Percentiles rank a stretch among this genome's conserved stretches.
These are phyloP conservation scores for Metschnikowia sp. DNA, from an alignment of 805 yeast genomes.

Conservation along the genomic window DNA sequence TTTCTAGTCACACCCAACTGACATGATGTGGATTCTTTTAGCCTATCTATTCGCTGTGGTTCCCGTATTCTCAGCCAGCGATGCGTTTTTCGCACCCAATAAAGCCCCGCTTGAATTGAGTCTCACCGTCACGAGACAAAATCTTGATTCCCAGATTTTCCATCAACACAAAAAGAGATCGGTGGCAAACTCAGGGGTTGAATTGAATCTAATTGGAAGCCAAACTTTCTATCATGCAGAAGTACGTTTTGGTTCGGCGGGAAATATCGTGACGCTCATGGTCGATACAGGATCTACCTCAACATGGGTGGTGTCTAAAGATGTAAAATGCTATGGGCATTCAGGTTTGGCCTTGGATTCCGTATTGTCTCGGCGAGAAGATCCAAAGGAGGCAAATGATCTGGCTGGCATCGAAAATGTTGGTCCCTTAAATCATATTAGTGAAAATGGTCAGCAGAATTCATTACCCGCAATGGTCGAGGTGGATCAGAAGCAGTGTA, in stretches of 20 bases:
- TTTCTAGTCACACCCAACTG: no score
- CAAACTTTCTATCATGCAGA: constrained; percentile 1
- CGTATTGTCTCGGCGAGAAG: no score
- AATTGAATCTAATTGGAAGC: background rate
- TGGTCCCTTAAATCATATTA: no score
- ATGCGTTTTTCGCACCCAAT: no score
- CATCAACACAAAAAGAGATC: background rate
- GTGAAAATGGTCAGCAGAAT: background rate
- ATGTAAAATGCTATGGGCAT: background rate
- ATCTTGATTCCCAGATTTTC: background rate
- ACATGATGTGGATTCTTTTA: no score
- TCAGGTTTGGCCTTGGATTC: no score
- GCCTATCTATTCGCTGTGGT: no score
- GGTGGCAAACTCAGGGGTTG: background rate
- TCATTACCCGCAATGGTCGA: background rate
- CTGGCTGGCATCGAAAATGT: no score
- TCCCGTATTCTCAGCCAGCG: no score
- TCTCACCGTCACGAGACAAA: background rate
- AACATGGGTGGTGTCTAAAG: background rate
- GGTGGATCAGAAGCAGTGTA: background rate
- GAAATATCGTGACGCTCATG: background rate
- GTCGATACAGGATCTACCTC: constrained; percentile 3
- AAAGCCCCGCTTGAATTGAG: background rate
- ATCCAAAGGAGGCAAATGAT: no score
- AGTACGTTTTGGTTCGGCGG: background rate